Conservation (phyloP, 148 eudicot genomes). For the Rheum nobile region DNA sequence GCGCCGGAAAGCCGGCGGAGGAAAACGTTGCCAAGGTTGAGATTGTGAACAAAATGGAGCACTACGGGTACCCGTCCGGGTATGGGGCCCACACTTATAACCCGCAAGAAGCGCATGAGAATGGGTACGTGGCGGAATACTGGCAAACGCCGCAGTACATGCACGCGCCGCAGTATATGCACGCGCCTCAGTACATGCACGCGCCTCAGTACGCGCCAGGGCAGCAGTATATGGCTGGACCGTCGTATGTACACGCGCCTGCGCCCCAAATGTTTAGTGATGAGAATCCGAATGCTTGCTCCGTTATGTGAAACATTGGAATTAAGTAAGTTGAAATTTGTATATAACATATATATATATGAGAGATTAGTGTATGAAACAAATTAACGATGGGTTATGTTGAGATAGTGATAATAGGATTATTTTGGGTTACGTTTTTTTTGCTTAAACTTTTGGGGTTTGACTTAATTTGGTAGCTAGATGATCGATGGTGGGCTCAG, state of each 20-base stretch:
- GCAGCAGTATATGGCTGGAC: neutral
- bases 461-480: slow-evolving; percentile 1
- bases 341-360: neutral
- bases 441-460: neutral
- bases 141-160: neutral
- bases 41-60: slow-evolving; percentile 12
- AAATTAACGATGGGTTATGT: neutral
- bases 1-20: neutral
- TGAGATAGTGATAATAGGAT: neutral
- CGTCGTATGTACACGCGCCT: neutral
- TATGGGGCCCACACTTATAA: neutral
- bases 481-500: neutral
- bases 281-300: slow-evolving; percentile 12
- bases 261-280: slow-evolving; percentile 10
- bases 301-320: neutral
- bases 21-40: neutral
- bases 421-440: neutral
- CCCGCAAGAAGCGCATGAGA: neutral
- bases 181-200: neutral
- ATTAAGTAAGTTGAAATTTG: neutral
- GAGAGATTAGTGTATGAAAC: neutral
- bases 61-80: neutral
- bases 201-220: neutral
- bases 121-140: neutral
- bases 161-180: neutral